Percentiles rank a stretch among this genome's conserved stretches.
phyloP scores from a whole-genome alignment of 176 grass and related monocot species.

The Lolium multiflorum region DNA sequence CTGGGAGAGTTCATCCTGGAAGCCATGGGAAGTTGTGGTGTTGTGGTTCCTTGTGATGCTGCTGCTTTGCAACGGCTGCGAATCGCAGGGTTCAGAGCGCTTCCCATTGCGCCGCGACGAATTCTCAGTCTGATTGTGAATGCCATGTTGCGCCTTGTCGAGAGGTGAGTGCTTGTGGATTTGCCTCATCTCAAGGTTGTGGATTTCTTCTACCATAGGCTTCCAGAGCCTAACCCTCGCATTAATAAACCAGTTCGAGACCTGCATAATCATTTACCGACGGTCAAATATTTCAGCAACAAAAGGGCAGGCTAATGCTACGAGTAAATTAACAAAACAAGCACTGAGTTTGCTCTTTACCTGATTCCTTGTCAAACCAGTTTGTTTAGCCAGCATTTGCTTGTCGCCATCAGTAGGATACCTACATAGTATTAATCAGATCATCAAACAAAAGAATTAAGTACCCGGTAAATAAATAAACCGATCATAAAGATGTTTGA shows the following conservation, averaged over 20 bases:
- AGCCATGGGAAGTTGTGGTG: slow-evolving; percentile 41
- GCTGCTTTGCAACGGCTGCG: slow-evolving; percentile 57
- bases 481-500: neutral
- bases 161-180: slow-evolving; percentile 53
- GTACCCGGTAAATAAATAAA: neutral
- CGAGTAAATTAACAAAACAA: neutral
- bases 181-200: slow-evolving; percentile 88
- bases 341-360: neutral
- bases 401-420: slow-evolving; percentile 93
- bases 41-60: slow-evolving; percentile 53
- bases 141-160: slow-evolving; percentile 42
- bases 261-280: slow-evolving; percentile 43
- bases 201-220: slow-evolving; percentile 99
- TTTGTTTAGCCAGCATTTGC: slow-evolving; percentile 90
- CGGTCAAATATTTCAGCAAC: neutral
- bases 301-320: neutral
- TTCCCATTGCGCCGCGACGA: slow-evolving; percentile 54
- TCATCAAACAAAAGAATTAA: neutral
- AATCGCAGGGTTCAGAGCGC: slow-evolving; percentile 48
- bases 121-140: slow-evolving; percentile 50
- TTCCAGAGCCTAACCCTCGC: slow-evolving; percentile 98
- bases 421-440: slow-evolving; percentile 32
- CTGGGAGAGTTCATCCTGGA: slow-evolving; percentile 65
- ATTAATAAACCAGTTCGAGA: slow-evolving; percentile 99
- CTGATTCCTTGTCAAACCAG: slow-evolving; percentile 81